Percentiles rank a stretch among this genome's conserved stretches.
phyloP scores from a whole-genome alignment of 208 protist species.

The Crithidia expoeki region DNA sequence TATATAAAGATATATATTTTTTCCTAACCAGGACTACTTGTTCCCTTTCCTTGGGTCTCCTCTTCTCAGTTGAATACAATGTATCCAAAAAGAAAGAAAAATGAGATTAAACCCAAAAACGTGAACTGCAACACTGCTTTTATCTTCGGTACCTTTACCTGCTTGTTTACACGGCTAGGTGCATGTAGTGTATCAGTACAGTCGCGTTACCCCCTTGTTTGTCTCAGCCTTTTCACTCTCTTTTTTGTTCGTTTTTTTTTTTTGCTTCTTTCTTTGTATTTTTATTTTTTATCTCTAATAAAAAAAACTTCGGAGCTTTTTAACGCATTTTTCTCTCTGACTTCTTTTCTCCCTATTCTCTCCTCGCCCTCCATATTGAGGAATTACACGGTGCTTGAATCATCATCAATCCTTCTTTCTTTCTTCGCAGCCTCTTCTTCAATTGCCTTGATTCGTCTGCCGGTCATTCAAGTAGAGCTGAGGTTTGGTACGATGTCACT shows the following conservation, averaged over 20 bases:
- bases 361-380: slow-evolving; percentile 10
- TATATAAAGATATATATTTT: no score
- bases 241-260: slow-evolving; percentile 9
- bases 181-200: slow-evolving; percentile 13
- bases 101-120: neutral
- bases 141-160: slow-evolving; percentile 3
- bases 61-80: no score
- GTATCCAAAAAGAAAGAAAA: no score
- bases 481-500: neutral
- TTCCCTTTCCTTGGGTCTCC: no score
- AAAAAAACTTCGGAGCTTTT: neutral
- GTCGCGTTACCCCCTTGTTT: slow-evolving; percentile 9
- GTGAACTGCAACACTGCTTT: neutral
- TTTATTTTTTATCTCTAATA: neutral
- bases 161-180: slow-evolving; percentile 14
- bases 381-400: slow-evolving; percentile 14
- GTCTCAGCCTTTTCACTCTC: slow-evolving; percentile 13
- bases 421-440: neutral
- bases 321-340: slow-evolving; percentile 14
- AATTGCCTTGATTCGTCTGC: neutral
- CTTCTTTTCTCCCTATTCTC: slow-evolving; percentile 13
- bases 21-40: no score
- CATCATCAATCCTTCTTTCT: neutral
- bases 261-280: neutral
- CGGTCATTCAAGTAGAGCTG: neutral